Base-by-base conservation (phyloP, 2,329 filamentous ascomycete species). In the Ramularia endophylla region DNA sequence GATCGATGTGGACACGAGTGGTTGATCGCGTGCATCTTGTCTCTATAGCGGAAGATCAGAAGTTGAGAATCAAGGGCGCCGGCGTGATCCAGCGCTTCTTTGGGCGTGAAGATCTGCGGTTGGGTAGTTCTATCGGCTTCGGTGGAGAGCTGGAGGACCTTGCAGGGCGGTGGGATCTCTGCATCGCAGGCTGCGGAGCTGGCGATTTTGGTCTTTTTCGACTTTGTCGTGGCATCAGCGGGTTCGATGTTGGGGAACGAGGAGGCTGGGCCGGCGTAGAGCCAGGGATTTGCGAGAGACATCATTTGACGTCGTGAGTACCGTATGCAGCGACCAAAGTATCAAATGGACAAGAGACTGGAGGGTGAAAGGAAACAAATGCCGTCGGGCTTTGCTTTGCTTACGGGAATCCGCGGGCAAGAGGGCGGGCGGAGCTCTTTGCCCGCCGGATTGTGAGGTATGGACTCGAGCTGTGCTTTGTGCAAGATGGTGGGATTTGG, bases 1-100 rank as follows among this genome's bases (percentile, higher is more conserved):
- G 80, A 74, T 1, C 75, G 78, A 51, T 86, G 82, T 1, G 82
- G 82, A 44, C 82, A 86, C 69, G 83, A 80, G 65, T 85, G 80
- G 44, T 85, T 80, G 16, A 85, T 66, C 0, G 81, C 82, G 53
- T 84, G 74, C n/a, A 85, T 68, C 44, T 74, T 78, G 3, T 74
- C 77, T 38, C 71, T 73, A 53, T 81, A 81, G 49, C 71, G 71
- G 47, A 84, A 85, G 0, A 85, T 70, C 13, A 85, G 66, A 0
- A 85, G 77, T 53, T 85, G 80, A 1, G 41, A 82, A 70, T 68
- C 68, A 35, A 47, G 36, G 27, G 47, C 47, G 25, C 52, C 40
- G 1, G 50, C 63, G 8, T 55, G 65, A 19, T 62, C 59, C 2
- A 62, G 59, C 13, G 50, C 60, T 38, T 69, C 62, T 8, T 45